These are phyloP conservation scores for Vitis hybrid DNA, from an alignment of 177 flowering plant genomes.

Conservation along the genomic window DNA sequence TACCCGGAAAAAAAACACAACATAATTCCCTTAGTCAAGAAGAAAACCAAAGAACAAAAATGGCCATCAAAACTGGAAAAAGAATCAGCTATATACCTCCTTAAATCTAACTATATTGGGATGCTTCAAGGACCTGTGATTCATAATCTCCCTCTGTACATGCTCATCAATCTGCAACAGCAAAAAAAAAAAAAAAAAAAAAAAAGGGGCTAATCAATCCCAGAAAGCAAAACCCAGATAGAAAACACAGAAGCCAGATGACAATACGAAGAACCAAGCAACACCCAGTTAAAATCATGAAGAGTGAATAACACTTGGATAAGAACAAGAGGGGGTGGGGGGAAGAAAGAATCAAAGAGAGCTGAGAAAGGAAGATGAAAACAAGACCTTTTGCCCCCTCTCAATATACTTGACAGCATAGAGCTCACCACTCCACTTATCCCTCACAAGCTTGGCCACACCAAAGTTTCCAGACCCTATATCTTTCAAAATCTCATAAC, in stretches of 20 bases:
- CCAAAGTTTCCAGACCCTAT: conserved; percentile 54
- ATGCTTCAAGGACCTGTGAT: conserved; percentile 54
- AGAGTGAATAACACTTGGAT: neutral
- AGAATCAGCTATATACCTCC: conserved; percentile 26
- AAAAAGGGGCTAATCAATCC: neutral
- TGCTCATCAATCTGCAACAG: conserved; percentile 48
- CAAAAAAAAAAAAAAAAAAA: neutral
- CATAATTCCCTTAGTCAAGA: neutral
- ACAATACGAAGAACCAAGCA: neutral
- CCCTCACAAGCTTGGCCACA: conserved; percentile 47
- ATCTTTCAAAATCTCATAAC: conserved; percentile 42
- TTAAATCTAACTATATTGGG: conserved; percentile 51
- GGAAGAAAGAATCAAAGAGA: neutral
- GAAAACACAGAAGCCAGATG: neutral
- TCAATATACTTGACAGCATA: conserved; percentile 50
- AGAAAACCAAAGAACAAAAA: neutral
- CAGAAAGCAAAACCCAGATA: neutral
- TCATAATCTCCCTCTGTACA: conserved; percentile 56
- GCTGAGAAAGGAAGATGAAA: neutral
- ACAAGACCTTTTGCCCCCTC: conserved; percentile 41
- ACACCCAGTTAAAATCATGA: neutral
- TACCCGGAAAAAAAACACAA: no score
- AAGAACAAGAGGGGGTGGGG: neutral
- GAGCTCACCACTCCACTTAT: conserved; percentile 37
- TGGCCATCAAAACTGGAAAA: neutral